phyloP scores from a whole-genome alignment of 768 basidiomycete species.

The Leccinum disarticulatum region DNA sequence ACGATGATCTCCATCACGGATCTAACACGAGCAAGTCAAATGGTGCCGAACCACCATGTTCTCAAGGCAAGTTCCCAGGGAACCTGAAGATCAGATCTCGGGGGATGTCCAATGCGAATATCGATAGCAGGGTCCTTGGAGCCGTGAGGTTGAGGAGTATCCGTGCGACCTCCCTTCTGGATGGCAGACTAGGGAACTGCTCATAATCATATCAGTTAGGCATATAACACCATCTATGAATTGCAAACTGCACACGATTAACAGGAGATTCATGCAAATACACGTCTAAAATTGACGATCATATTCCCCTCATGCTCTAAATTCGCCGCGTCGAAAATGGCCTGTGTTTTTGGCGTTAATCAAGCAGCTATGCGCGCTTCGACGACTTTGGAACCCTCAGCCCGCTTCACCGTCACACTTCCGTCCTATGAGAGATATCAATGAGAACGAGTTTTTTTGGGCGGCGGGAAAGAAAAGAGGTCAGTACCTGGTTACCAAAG shows the following conservation, averaged over 20 bases:
- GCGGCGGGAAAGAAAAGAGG: neutral
- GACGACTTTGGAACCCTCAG: constrained; percentile 19
- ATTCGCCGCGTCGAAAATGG: neutral
- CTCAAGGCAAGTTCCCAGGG: no score
- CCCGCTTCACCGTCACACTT: constrained; percentile 61
- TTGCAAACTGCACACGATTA: neutral
- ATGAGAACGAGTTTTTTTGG: neutral
- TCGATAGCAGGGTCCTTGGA: neutral
- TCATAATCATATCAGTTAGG: neutral
- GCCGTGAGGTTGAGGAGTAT: neutral
- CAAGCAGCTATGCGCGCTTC: constrained; percentile 21
- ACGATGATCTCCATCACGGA: no score
- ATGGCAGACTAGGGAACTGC: neutral
- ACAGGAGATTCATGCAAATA: neutral
- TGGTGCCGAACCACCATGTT: no score
- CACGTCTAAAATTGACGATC: neutral
- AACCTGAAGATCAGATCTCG: neutral
- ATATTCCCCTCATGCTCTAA: neutral
- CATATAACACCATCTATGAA: neutral
- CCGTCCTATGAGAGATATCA: constrained; percentile 50
- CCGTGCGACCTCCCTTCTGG: neutral
- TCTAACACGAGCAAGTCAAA: neutral
- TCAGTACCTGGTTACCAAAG: constrained; percentile 79
- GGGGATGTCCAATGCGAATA: neutral
- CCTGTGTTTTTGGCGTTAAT: neutral